Evolutionary conservation across 1,284 basidiomycete species (phyloP).

Genomic region (Wolfiporia cocos): DNA sequence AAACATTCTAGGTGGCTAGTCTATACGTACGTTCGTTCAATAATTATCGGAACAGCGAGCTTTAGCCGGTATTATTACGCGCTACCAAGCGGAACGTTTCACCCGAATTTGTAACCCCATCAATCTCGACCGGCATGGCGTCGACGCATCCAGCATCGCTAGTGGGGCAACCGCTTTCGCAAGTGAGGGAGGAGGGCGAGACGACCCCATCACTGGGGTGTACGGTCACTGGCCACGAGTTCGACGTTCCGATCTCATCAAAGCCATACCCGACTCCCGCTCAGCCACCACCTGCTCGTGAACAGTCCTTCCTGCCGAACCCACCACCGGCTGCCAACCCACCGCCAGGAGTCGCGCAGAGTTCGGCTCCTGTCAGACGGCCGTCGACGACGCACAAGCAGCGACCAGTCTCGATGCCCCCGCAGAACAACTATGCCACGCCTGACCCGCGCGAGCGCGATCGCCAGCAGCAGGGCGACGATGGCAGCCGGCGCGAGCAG

Average conservation of each 20-base stretch:
- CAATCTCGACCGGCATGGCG: too few relatives aligned
- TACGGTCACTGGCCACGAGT: constrained; percentile 52
- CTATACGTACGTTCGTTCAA: too few relatives aligned
- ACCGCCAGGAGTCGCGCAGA: constrained; percentile 10
- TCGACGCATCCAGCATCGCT: constrained; percentile 29
- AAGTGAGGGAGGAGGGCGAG: constrained; percentile 38
- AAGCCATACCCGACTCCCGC: constrained; percentile 19
- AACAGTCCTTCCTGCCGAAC: constrained; percentile 4
- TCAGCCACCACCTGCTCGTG: constrained; percentile 11
- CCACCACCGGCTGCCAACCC: constrained; percentile 8
- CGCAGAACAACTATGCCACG: constrained; percentile 41
- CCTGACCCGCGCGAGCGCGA: constrained; percentile 25
- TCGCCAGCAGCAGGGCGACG: constrained; percentile 25
- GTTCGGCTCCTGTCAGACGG: constrained; percentile 20
- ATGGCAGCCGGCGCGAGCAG: constrained; percentile 24
- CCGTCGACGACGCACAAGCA: constrained; percentile 33
- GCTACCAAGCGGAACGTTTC: too few relatives aligned
- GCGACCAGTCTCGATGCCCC: constrained; percentile 65
- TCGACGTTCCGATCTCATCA: constrained; percentile 38
- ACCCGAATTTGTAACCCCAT: too few relatives aligned
- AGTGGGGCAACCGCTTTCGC: constrained; percentile 30
- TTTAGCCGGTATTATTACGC: too few relatives aligned
- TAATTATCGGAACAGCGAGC: too few relatives aligned
- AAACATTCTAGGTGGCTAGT: too few relatives aligned
- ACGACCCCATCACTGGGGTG: constrained; percentile 53